Conservation (phyloP, 345 rosid genomes). For the Theobroma cacao region DNA sequence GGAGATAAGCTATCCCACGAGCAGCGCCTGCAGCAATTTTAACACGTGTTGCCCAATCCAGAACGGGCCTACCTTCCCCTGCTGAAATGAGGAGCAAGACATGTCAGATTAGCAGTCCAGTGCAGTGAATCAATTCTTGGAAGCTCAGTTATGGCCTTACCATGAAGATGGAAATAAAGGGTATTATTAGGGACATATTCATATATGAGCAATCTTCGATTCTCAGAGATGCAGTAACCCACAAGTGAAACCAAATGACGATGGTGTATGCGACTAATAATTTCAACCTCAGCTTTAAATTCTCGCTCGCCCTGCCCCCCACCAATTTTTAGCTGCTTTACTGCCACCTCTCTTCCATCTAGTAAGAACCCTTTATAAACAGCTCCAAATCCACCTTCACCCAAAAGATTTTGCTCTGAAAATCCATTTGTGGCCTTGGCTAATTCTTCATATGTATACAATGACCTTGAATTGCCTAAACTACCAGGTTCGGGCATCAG, state of each 20-base stretch:
- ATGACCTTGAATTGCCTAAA: constrained; percentile 70
- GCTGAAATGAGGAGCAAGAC: constrained; percentile 17
- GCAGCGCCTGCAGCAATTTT: constrained; percentile 92
- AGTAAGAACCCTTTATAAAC: constrained; percentile 81
- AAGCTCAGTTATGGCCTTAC: constrained; percentile 39
- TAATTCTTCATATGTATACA: constrained; percentile 73
- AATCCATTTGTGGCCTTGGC: constrained; percentile 71
- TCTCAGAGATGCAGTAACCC: constrained; percentile 89
- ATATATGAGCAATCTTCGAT: constrained; percentile 74
- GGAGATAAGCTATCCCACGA: constrained; percentile 97
- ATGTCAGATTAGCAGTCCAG: constrained; percentile 9
- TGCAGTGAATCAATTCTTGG: constrained; percentile 6
- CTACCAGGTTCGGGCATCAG: constrained; percentile 49
- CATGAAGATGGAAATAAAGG: constrained; percentile 92
- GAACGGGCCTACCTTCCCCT: constrained; percentile 59
- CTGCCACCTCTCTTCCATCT: constrained; percentile 86
- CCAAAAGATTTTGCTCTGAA: constrained; percentile 73
- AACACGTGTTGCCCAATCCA: constrained; percentile 78
- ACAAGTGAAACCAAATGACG: constrained; percentile 92
- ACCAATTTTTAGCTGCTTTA: constrained; percentile 79
- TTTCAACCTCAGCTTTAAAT: constrained; percentile 92
- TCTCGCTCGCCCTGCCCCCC: constrained; percentile 94
- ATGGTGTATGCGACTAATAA: constrained; percentile 90
- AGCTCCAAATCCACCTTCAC: constrained; percentile 94
- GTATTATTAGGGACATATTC: constrained; percentile 84